Evolutionary conservation across 495 filamentous ascomycete species (phyloP).

Genomic region (Hypoxylon fuscum): DNA sequence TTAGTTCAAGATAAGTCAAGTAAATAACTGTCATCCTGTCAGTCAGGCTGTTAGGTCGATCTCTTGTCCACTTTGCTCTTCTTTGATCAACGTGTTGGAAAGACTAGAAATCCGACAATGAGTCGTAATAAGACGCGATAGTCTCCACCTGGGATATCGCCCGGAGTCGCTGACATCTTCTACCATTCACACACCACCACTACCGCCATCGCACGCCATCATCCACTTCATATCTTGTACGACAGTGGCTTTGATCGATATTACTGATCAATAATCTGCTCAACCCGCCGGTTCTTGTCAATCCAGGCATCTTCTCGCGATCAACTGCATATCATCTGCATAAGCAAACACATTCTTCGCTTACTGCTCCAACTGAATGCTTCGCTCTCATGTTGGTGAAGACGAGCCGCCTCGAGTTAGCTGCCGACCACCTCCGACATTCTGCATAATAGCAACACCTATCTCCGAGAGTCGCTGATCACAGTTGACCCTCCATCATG

Average conservation of each 20-base stretch:
- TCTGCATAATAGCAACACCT: not conserved
- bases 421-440: not conserved
- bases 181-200: not conserved
- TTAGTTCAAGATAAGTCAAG: not conserved
- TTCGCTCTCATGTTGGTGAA: conserved; percentile 19
- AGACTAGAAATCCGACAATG: not conserved
- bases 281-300: not conserved
- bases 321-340: not conserved
- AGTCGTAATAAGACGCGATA: not conserved
- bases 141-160: not conserved
- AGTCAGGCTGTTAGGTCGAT: not conserved
- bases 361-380: too few species aligned
- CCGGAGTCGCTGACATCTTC: not conserved
- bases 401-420: conserved; percentile 3
- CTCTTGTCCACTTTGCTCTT: not conserved
- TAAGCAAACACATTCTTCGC: not conserved
- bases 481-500: conserved; percentile 29
- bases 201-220: not conserved
- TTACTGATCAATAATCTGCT: not conserved
- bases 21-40: not conserved
- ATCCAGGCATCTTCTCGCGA: not conserved
- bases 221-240: too few species aligned
- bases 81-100: not conserved
- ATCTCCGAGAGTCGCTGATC: too few species aligned
- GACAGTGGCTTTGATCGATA: too few species aligned